Percentiles rank a stretch among this genome's conserved stretches.
Evolutionary conservation across 805 yeast species (phyloP).

Genomic region (Candida jianshihensis): DNA sequence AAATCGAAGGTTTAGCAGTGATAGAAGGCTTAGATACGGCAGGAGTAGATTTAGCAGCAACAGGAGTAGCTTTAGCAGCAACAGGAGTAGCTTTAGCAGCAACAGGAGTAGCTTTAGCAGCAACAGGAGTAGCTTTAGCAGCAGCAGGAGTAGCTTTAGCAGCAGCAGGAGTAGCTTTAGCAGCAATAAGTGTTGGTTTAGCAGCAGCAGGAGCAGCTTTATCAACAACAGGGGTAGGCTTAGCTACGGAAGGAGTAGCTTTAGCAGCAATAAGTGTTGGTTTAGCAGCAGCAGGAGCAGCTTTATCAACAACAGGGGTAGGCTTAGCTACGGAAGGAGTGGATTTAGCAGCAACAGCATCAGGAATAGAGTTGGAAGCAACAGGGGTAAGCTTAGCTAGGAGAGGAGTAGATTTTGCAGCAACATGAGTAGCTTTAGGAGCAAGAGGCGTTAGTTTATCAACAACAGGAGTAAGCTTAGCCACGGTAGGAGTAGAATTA

Average conservation of each 20-base stretch:
- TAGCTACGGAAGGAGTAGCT: background rate
- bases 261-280: background rate
- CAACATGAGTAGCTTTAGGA: too few relatives aligned
- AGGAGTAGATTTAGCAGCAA: background rate
- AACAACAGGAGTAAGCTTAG: too few relatives aligned
- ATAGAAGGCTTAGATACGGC: background rate
- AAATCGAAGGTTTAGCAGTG: background rate
- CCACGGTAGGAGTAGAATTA: too few relatives aligned
- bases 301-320: too few relatives aligned
- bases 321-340: too few relatives aligned
- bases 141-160: background rate
- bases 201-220: background rate
- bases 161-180: background rate
- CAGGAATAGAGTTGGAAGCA: too few relatives aligned
- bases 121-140: background rate
- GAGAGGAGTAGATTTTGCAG: too few relatives aligned
- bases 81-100: background rate
- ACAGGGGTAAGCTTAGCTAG: too few relatives aligned
- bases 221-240: background rate
- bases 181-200: background rate
- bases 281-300: too few relatives aligned
- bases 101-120: background rate
- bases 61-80: background rate
- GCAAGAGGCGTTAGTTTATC: too few relatives aligned
- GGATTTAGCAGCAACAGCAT: too few relatives aligned